These are phyloP conservation scores for Metarhizium sp. DNA, from an alignment of 2,329 filamentous ascomycete species.

Conservation along the genomic window DNA sequence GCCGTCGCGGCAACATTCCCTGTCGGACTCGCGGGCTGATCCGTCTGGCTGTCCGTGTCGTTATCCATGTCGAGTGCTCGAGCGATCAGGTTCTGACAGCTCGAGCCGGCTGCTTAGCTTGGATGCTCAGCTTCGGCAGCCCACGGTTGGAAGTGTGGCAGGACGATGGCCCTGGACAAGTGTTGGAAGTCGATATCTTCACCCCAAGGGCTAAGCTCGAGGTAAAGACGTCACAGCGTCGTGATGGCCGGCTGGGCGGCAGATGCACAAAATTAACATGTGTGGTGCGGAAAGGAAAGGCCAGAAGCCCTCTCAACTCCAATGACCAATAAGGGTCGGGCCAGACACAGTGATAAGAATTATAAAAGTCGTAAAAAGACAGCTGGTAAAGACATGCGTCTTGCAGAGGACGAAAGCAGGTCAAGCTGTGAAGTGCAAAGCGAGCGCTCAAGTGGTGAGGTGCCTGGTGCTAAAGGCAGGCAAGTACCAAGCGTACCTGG, in stretches of 20 bases:
- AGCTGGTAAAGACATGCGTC: not conserved
- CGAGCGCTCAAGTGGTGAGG: conserved; percentile 2
- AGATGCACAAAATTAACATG: conserved; percentile 48
- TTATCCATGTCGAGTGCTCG: conserved; percentile 3
- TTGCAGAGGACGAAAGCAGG: not conserved
- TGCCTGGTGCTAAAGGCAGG: not conserved
- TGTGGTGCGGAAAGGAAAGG: conserved; percentile 27
- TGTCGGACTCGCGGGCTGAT: conserved; percentile 38
- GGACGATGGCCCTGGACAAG: not conserved
- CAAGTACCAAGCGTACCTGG: not conserved
- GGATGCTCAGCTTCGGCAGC: not conserved
- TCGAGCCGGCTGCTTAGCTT: not conserved
- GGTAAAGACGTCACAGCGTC: conserved; percentile 41
- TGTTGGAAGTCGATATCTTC: not conserved
- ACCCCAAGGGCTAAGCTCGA: conserved; percentile 19
- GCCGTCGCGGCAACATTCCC: conserved; percentile 36
- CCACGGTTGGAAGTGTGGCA: not conserved
- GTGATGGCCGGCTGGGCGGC: conserved; percentile 44
- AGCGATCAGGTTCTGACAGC: not conserved
- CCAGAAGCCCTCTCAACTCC: not conserved
- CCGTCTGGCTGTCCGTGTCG: conserved; percentile 32
- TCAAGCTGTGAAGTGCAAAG: not conserved
- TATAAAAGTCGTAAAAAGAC: not conserved
- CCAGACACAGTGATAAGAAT: not conserved
- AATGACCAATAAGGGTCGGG: not conserved